These are phyloP conservation scores for Rhodotorula sp. DNA, from an alignment of 1,284 basidiomycete genomes.

Conservation along the genomic window DNA sequence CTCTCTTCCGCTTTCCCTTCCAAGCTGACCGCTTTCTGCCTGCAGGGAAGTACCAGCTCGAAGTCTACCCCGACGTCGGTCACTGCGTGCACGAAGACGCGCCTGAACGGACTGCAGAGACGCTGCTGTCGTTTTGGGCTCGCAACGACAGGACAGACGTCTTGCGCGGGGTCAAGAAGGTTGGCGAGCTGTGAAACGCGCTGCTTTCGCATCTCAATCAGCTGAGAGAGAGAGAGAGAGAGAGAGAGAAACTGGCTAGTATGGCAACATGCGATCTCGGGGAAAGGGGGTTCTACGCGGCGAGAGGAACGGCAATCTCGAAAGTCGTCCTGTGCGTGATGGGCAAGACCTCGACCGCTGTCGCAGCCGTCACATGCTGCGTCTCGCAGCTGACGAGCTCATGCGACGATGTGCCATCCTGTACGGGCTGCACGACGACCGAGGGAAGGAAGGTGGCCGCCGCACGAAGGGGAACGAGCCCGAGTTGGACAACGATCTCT, in stretches of 20 bases:
- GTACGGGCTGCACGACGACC: conserved; percentile 62
- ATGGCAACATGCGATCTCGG: background rate
- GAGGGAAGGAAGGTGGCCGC: conserved; percentile 69
- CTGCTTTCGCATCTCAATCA: background rate
- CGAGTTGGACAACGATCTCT: conserved; percentile 58
- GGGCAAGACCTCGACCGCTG: conserved; percentile 29
- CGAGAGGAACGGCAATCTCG: background rate
- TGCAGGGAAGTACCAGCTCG: conserved; percentile 90
- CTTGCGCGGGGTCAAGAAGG: conserved; percentile 67
- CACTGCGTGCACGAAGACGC: conserved; percentile 96
- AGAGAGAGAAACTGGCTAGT: background rate
- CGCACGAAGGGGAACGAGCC: conserved; percentile 72
- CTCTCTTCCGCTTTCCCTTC: background rate
- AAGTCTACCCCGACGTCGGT: conserved; percentile 79
- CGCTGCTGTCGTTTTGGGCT: conserved; percentile 84
- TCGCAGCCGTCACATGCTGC: conserved; percentile 69
- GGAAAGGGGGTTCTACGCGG: too few species aligned
- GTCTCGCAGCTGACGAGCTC: conserved; percentile 58
- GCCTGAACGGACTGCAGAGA: conserved; percentile 71
- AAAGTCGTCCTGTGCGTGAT: conserved; percentile 10
- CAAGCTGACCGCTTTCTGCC: background rate
- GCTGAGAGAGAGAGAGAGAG: background rate
- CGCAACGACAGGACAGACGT: conserved; percentile 63
- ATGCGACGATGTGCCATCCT: conserved; percentile 29
- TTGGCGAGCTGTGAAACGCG: conserved; percentile 62